These are phyloP conservation scores for Ophiostoma himal-ulmi DNA, from an alignment of 2,329 filamentous ascomycete species.

Conservation along the genomic window DNA sequence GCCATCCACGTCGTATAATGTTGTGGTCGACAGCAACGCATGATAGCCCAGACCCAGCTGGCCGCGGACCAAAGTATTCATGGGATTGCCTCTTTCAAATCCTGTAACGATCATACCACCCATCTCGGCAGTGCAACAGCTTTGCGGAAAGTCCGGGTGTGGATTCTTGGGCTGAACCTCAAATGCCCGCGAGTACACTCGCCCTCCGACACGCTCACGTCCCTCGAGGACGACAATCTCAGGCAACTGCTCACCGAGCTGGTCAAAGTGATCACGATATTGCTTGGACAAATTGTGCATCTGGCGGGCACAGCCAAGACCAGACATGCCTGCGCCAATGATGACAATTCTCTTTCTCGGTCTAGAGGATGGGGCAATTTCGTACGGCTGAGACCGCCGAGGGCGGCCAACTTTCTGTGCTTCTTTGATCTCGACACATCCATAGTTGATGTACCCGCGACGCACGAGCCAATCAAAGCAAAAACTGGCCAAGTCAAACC, in stretches of 20 bases:
- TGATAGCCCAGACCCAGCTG: slow-evolving; percentile 87
- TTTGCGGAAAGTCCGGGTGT: slow-evolving; percentile 27
- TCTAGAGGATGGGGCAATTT: background rate
- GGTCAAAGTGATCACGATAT: slow-evolving; percentile 61
- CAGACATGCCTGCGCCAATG: slow-evolving; percentile 90
- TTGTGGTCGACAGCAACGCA: slow-evolving; percentile 65
- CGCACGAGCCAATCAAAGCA: slow-evolving; percentile 90
- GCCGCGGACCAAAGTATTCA: slow-evolving; percentile 84
- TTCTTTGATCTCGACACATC: slow-evolving; percentile 60
- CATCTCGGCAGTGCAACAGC: slow-evolving; percentile 82
- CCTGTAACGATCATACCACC: slow-evolving; percentile 97
- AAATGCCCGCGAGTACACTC: slow-evolving; percentile 78
- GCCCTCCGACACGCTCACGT: slow-evolving; percentile 77
- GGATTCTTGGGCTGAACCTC: slow-evolving; percentile 45
- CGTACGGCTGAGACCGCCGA: slow-evolving; percentile 16
- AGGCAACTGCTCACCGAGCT: slow-evolving; percentile 62
- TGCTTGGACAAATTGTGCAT: slow-evolving; percentile 80
- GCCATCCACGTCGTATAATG: slow-evolving; percentile 77
- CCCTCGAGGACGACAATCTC: slow-evolving; percentile 80
- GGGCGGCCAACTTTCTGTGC: background rate
- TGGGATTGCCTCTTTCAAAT: slow-evolving; percentile 89
- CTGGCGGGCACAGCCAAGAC: slow-evolving; percentile 85
- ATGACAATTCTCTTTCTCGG: slow-evolving; percentile 70
- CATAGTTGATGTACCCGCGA: slow-evolving; percentile 93
- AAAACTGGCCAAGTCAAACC: slow-evolving; percentile 81